These are phyloP conservation scores for Patellifolia procumbens DNA, from an alignment of 179 eudicot species.

Conservation along the genomic window DNA sequence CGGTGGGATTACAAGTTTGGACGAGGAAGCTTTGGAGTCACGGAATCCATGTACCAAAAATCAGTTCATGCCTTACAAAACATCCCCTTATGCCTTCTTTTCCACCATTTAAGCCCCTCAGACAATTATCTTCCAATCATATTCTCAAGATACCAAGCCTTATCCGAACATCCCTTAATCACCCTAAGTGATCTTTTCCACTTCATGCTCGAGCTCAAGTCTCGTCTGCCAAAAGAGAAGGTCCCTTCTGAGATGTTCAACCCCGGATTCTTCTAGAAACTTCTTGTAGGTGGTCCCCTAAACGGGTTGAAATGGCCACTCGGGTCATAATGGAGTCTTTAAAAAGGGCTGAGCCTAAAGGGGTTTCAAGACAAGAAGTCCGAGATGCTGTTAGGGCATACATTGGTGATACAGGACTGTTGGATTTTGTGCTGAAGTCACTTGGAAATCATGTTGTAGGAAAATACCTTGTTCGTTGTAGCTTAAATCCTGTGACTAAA, in stretches of 20 bases:
- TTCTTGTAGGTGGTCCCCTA: constrained; percentile 62
- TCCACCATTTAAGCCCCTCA: constrained; percentile 35
- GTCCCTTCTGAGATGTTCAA: constrained; percentile 35
- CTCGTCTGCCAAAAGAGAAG: constrained; percentile 51
- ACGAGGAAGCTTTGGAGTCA: constrained; percentile 83
- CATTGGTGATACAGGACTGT: constrained; percentile 86
- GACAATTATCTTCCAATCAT: constrained; percentile 49
- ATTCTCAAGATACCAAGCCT: constrained; percentile 66
- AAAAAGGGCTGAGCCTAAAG: constrained; percentile 58
- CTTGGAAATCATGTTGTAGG: constrained; percentile 93
- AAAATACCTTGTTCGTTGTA: constrained; percentile 79
- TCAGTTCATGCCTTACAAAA: constrained; percentile 72
- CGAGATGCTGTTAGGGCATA: constrained; percentile 83
- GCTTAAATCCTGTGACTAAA: constrained; percentile 85
- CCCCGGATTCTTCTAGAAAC: constrained; percentile 45
- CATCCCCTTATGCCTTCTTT: constrained; percentile 60
- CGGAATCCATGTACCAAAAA: constrained; percentile 63
- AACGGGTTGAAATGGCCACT: constrained; percentile 56
- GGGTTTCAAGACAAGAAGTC: constrained; percentile 88
- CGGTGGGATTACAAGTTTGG: constrained; percentile 84
- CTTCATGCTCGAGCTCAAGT: constrained; percentile 68
- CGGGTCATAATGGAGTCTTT: constrained; percentile 81
- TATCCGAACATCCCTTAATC: constrained; percentile 67
- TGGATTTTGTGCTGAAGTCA: constrained; percentile 91
- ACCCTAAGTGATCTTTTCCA: constrained; percentile 65